Evolutionary conservation across 345 rosid species (phyloP), one percentile per base, ranked within the genome.

Genomic region (Lumnitzera littorea): DNA sequence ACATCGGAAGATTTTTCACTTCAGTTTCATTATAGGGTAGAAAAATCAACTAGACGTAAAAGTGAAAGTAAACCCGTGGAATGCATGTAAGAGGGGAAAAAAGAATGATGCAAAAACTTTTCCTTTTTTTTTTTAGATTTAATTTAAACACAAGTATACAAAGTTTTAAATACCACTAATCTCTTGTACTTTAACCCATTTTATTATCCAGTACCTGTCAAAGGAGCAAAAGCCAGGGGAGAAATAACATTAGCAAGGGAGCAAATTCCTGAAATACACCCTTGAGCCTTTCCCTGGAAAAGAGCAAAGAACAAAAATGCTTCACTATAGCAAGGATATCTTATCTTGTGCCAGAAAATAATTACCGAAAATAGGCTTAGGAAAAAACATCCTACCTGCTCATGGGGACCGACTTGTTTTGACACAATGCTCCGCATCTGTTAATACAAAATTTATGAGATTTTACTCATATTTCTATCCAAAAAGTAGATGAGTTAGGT

Each of bases 361-460:
- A 36, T 5, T 36, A 9, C 43, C 10, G 43, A 36, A 36, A 36
- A 36, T 36, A 6, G 11, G 43, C 43, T 36, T 36, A 36, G 43
- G 43, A 27, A 20, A 6, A 29, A 36, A 36, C 11, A 5, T 7
- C 43, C 11, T 78, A 89, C 98, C 92, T 91, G 98, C 48, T 91
- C 96, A 60, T 64, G 52, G 8, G 95, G 48, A 48, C 92, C 80
- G 47, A 91, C 95, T 84, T 89, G 95, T 75, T 79, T 91, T 2
- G 98, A 91, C 16, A 87, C 91, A 61, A 89, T 89, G 72, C 89
- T 91, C 63, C 98, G 71, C 70, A 91, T 72, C 98, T 91, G 81
- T 66, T 62, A 48, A 16, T 8, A 36, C 41, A 10, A 15, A 51
- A 50, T 50, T 1, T 13, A 12, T 12, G 3, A 49, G 16, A 12